These are phyloP conservation scores for Trichosporon sp. DNA, from an alignment of 1,284 basidiomycete genomes.

Conservation along the genomic window DNA sequence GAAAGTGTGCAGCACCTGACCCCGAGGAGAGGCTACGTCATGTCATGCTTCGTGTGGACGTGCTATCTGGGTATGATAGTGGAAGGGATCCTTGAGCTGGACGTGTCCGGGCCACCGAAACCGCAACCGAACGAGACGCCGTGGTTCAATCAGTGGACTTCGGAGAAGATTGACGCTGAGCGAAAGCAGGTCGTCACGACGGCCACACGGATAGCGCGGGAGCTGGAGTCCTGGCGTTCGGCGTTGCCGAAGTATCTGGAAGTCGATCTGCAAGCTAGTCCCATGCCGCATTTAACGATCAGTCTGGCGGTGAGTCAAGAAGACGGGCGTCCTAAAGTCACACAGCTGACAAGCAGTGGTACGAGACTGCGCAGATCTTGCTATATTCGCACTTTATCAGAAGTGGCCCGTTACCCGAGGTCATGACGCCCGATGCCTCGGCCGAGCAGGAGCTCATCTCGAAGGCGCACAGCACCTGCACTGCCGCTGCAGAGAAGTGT, in stretches of 20 bases:
- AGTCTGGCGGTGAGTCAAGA: conserved; percentile 15
- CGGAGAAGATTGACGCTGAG: background rate
- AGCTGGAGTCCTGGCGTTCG: conserved; percentile 30
- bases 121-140: background rate
- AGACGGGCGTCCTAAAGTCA: background rate
- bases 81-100: conserved; percentile 40
- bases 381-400: conserved; percentile 38
- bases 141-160: background rate
- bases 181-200: background rate
- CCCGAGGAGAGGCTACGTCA: conserved; percentile 29
- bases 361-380: conserved; percentile 34
- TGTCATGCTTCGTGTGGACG: conserved; percentile 41
- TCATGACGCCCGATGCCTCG: background rate
- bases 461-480: conserved; percentile 29
- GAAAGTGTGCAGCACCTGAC: conserved; percentile 23
- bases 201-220: background rate
- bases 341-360: conserved; percentile 28
- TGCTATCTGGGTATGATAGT: conserved; percentile 41
- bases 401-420: conserved; percentile 4
- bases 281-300: conserved; percentile 38
- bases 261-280: conserved; percentile 20
- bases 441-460: conserved; percentile 7
- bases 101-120: conserved; percentile 22
- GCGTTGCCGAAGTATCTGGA: conserved; percentile 24
- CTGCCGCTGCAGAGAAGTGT: conserved; percentile 31